Percentiles rank a stretch among this genome's conserved stretches.
Evolutionary conservation across 2,329 filamentous ascomycete genomes (phyloP).

Genomic region (Tolypocladium paradoxum): DNA sequence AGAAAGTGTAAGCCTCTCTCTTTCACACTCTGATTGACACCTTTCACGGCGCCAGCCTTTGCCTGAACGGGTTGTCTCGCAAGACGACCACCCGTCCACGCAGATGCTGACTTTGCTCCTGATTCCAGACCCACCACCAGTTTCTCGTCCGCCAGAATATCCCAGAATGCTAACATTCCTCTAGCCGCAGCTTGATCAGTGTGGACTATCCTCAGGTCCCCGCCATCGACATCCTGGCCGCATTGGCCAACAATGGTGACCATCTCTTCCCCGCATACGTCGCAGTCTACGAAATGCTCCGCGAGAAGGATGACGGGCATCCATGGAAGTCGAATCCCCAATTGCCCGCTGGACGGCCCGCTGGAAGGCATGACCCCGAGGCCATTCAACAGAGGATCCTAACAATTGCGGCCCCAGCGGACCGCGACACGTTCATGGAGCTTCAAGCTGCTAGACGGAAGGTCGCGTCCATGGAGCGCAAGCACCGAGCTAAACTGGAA

Average conservation of each 20-base stretch:
- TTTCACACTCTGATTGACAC: neutral
- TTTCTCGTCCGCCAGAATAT: neutral
- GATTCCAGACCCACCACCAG: neutral
- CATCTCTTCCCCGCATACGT: neutral
- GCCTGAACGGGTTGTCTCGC: neutral
- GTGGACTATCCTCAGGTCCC: neutral
- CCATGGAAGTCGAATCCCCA: neutral
- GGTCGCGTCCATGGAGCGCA: neutral
- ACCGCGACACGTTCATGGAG: slow-evolving; percentile 9
- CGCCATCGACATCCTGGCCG: neutral
- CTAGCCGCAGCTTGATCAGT: neutral
- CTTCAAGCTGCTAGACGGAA: slow-evolving; percentile 9
- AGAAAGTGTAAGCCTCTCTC: neutral
- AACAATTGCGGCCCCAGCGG: neutral
- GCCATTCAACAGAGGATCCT: slow-evolving; percentile 4
- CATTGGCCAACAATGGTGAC: neutral
- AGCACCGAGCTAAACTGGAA: slow-evolving; percentile 21
- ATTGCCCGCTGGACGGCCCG: neutral
- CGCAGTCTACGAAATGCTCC: neutral
- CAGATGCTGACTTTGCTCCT: neutral
- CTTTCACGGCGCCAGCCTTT: neutral
- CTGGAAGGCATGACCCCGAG: neutral
- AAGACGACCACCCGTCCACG: neutral
- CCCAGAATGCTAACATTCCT: neutral
- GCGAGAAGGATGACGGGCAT: neutral